These are phyloP conservation scores for Cymbopogon flexuosus DNA, from an alignment of 202 grass and related monocot genomes.

Conservation along the genomic window DNA sequence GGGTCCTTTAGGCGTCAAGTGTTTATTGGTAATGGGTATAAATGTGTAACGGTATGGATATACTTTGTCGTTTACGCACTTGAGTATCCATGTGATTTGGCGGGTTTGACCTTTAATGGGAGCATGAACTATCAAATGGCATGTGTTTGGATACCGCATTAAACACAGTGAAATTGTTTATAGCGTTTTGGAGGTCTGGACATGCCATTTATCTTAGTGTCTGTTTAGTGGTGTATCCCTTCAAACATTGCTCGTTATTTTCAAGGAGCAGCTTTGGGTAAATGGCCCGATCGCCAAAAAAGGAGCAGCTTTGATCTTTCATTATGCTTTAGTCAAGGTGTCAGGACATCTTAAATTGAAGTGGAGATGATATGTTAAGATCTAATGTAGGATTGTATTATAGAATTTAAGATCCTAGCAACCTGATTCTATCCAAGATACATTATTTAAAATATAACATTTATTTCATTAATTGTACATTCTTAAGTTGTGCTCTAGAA, in stretches of 20 bases:
- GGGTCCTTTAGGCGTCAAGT: neutral
- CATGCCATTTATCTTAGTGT: neutral
- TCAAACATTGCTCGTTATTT: neutral
- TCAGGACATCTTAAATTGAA: neutral
- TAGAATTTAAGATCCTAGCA: neutral
- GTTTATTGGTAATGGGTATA: slow-evolving; percentile 1
- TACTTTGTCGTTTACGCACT: neutral
- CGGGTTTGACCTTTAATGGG: neutral
- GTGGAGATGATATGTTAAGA: neutral
- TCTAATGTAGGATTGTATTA: neutral
- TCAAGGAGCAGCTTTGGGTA: neutral
- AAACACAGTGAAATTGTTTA: neutral
- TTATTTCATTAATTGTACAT: neutral
- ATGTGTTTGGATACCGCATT: neutral
- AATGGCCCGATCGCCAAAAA: too few relatives aligned
- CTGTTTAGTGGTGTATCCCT: slow-evolving; percentile 9
- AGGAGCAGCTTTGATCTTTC: neutral
- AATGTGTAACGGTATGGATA: neutral
- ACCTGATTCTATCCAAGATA: neutral
- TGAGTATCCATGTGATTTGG: neutral
- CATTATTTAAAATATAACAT: neutral
- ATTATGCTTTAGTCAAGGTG: neutral
- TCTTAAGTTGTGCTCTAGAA: neutral
- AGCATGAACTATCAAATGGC: neutral
- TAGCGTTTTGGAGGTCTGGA: neutral